Base-by-base conservation (phyloP, 202 grass and related monocot genomes). In the Panicum virgatum region DNA sequence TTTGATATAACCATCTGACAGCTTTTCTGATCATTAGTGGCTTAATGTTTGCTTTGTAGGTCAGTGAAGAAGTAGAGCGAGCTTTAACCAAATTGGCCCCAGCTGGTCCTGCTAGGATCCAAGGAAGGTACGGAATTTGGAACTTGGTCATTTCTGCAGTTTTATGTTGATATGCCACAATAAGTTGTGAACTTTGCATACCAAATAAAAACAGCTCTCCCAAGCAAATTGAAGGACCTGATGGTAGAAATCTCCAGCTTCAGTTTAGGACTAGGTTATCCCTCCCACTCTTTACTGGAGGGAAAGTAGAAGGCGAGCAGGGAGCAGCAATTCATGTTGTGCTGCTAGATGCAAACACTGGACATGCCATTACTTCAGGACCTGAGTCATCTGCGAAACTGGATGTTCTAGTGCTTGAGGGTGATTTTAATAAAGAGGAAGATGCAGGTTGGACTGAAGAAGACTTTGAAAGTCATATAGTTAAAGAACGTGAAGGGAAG, bases 51-150 rank as follows among this genome's bases (percentile, higher is more conserved):
- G 38, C 53, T 90, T 13, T 83, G 69, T 84, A 98, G 93, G 95
- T 98, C 67, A 98, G 96, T 69, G 96, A 98, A 92, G 96, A 98
- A 73, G 92, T 98, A 74, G 96, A 98, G 30, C 92, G 92, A 59
- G 96, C 92, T 84, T 84, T 98, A 91, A 87, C 89, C 52, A 98
- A 90, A 50, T 16, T 96, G 64, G 96, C 87, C 40, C 85, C 89
- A 39, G 74, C 85, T 63, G 83, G 88, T 67, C 85, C 92, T 57
- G 85, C 92, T 56, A 98, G 83, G 80, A 90, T 97, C 83, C 80
- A 91, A 84, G 94, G 94, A 87, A 94, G 95, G 95, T 94, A 77
- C 23, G 64, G 34, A 65, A 80, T 75, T 38, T 83, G 54, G 39
- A 77, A 71, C 50, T 77, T 84, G 71, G 77, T 85, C 62, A 34